phyloP scores from a whole-genome alignment of 108 stramenopile genomes.

The Pseudonitzschia pungens region DNA sequence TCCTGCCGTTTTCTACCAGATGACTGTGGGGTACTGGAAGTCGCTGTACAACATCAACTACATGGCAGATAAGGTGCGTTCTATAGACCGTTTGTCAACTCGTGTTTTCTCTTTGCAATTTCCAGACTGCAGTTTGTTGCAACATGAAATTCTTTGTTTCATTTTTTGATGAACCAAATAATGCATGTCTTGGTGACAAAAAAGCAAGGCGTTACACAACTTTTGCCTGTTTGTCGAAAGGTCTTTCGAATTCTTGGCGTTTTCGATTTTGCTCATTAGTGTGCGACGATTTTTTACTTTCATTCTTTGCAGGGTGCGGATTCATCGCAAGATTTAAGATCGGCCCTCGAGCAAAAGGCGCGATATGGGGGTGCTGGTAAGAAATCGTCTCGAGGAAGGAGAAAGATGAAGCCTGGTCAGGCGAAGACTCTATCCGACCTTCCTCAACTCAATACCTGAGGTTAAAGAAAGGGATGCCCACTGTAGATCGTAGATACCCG shows the following conservation, averaged over 20 bases:
- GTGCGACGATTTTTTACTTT: neutral
- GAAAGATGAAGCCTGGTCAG: slow-evolving; percentile 81
- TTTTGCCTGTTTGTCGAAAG: neutral
- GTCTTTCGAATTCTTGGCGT: neutral
- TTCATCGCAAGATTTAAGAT: slow-evolving; percentile 66
- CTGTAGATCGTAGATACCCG: neutral
- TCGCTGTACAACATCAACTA: slow-evolving; percentile 72
- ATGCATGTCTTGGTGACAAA: neutral
- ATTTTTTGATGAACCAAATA: neutral
- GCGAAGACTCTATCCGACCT: slow-evolving; percentile 85
- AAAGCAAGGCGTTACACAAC: neutral
- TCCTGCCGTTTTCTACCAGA: slow-evolving; percentile 67
- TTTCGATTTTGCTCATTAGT: neutral
- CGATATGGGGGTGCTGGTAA: slow-evolving; percentile 39
- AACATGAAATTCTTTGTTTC: too few species aligned
- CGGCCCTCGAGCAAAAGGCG: slow-evolving; percentile 80
- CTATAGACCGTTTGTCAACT: neutral
- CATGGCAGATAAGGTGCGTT: slow-evolving; percentile 53
- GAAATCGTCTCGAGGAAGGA: slow-evolving; percentile 36
- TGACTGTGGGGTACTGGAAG: slow-evolving; percentile 74
- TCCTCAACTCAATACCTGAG: slow-evolving; percentile 87
- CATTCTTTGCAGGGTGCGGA: slow-evolving; percentile 6
- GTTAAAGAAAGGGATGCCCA: slow-evolving; percentile 63
- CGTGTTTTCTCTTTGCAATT: neutral
- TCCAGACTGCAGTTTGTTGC: too few species aligned